Base-by-base conservation (phyloP, 2,329 filamentous ascomycete species). In the Corinectria fuckeliana region DNA sequence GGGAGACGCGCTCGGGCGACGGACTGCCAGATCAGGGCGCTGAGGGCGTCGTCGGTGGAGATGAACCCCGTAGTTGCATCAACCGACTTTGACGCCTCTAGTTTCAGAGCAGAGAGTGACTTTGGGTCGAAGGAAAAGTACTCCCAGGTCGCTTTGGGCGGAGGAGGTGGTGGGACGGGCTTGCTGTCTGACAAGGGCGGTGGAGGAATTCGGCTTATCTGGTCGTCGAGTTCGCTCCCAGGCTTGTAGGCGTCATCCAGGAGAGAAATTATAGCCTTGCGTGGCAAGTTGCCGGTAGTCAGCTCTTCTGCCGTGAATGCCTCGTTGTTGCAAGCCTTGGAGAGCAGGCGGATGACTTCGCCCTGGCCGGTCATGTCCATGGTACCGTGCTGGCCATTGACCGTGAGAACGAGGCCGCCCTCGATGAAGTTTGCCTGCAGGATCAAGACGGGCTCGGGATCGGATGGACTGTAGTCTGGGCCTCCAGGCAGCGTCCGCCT, bases 41-140 rank as follows among this genome's bases (percentile, higher is more conserved):
- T 80, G 13, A 86, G 69, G 3, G 78, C 75, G 64, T 87, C 84
- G 55, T 87, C 83, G 0, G 82, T 86, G 1, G 83, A 83, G 20
- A 85, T 68, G 61, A 76, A 85, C 2, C 36, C 45, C 0, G 53
- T 45, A 0, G 44, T 20, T 1, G 11, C n/a, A 3, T 61, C 49
- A 1, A 62, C 21, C 4, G 65, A 61, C 53, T 65, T 41, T 6
- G 68, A 69, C 3, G 80, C 80, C 0, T 66, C 30, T 0, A 66
- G 41, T 58, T 86, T 85, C 1, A 86, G 69, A 0, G 63, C 52
- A 2, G 62, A 50, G 1, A 85, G 74, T 0, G 77, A 74, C 3
- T 67, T 41, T 1, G 72, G 32, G 1, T 71, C 56, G 67, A 86
- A 83, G 18, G 67, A 70, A 64, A 84, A 81, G 58, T 80, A 80